phyloP scores from a whole-genome alignment of 2,329 filamentous ascomycete genomes.

The Clonostachys rhizophaga region DNA sequence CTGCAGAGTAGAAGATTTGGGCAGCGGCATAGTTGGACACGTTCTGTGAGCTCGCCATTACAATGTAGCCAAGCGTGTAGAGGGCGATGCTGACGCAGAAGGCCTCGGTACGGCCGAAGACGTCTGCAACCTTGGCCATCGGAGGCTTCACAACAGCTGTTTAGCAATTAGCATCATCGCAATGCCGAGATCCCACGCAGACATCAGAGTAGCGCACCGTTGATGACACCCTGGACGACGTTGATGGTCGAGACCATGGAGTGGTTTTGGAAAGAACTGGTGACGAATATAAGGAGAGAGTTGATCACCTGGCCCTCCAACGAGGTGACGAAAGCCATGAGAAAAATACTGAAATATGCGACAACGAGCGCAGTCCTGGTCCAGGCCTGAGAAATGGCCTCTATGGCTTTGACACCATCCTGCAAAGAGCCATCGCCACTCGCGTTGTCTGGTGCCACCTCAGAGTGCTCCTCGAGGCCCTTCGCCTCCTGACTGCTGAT shows the following conservation, averaged over 20 bases:
- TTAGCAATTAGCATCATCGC: no score
- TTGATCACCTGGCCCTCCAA: slow-evolving; percentile 13
- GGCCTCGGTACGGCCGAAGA: slow-evolving; percentile 57
- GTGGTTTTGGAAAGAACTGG: slow-evolving; percentile 32
- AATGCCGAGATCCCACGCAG: no score
- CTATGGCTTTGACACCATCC: slow-evolving; percentile 12
- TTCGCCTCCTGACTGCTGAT: no score
- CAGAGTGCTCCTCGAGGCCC: no score
- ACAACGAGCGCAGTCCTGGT: slow-evolving; percentile 5
- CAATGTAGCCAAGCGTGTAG: slow-evolving; percentile 51
- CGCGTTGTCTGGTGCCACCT: no score
- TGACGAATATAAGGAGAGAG: slow-evolving; percentile 13
- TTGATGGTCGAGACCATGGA: slow-evolving; percentile 38
- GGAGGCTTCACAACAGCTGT: slow-evolving; percentile 9
- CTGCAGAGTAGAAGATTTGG: slow-evolving; percentile 58
- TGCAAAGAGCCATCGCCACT: not conserved
- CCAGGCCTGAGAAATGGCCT: slow-evolving; percentile 12
- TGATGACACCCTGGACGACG: slow-evolving; percentile 40
- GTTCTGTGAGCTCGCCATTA: slow-evolving; percentile 49
- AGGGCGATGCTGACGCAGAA: slow-evolving; percentile 49
- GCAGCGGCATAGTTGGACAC: slow-evolving; percentile 48
- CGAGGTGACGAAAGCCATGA: slow-evolving; percentile 13
- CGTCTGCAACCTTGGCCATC: slow-evolving; percentile 57
- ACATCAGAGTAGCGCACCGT: slow-evolving; percentile 32
- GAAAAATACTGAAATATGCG: slow-evolving; percentile 10